Evolutionary conservation across 495 filamentous ascomycete genomes (phyloP).

Genomic region (Hyphodiscus hymeniophilus): DNA sequence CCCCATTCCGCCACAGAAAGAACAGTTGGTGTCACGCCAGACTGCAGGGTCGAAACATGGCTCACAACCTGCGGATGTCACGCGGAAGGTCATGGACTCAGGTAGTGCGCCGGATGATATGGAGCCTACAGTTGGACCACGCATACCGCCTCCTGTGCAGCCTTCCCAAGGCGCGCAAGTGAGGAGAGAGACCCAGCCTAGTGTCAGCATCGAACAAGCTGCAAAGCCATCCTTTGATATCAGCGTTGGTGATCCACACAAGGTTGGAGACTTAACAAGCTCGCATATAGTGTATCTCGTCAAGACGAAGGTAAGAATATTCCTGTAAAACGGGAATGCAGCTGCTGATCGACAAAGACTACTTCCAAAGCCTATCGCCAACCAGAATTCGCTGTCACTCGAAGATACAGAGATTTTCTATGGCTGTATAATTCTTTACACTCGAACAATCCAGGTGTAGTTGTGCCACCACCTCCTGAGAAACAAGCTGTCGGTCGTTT

Average conservation of each 20-base stretch:
- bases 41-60: slow-evolving; percentile 38
- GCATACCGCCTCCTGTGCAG: slow-evolving; percentile 69
- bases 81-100: slow-evolving; percentile 49
- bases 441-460: slow-evolving; percentile 86
- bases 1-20: slow-evolving; percentile 86
- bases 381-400: slow-evolving; percentile 81
- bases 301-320: slow-evolving; percentile 65
- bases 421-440: slow-evolving; percentile 96
- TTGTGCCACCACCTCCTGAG: slow-evolving; percentile 93
- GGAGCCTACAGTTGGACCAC: slow-evolving; percentile 38
- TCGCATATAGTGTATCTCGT: slow-evolving; percentile 98
- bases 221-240: slow-evolving; percentile 89
- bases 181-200: slow-evolving; percentile 63
- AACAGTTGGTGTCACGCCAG: slow-evolving; percentile 53
- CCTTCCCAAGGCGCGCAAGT: slow-evolving; percentile 44
- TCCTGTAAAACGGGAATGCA: background rate
- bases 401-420: slow-evolving; percentile 91
- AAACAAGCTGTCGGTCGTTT: slow-evolving; percentile 97
- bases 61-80: slow-evolving; percentile 25
- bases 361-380: slow-evolving; percentile 92
- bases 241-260: slow-evolving; percentile 90
- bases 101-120: slow-evolving; percentile 57
- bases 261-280: slow-evolving; percentile 92
- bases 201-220: slow-evolving; percentile 81
- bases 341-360: slow-evolving; percentile 46